Evolutionary conservation across 148 eudicot genomes (phyloP), one percentile per base, ranked within the genome.

Genomic region (Spergularia bocconei): DNA sequence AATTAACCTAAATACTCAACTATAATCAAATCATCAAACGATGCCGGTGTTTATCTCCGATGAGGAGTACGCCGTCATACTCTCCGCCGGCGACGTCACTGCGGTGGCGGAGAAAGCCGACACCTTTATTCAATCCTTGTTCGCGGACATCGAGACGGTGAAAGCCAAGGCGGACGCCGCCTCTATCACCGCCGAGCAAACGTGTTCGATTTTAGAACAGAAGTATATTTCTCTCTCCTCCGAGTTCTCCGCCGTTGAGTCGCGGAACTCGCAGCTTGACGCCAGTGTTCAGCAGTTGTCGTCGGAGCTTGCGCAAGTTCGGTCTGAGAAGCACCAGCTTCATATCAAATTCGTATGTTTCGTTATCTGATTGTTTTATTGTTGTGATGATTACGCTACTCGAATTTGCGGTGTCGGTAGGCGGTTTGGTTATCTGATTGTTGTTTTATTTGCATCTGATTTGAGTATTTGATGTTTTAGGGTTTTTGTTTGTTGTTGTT

Each of bases 131-230:
- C 67, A 84, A 23, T 81, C 69, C 25, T 83, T 92, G 11, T 67
- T 67, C 75, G 76, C 80, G 16, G 88, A 91, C 58, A 80, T 92
- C 54, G 97, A 95, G 50, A 88, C 97, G 53, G 90, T 83, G 29
- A 88, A 78, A 71, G 99, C 98, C 10, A 87, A 91, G 81, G 89
- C 92, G 2, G 98, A 96, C 56, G 97, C 98, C 16, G 83, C 91
- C 7, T 52, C 94, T 15, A 89, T 96, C 56, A 96, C 94, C 25
- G 93, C 90, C n/a, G 99, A 96, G 78, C 99, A 96, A 69, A 91
- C 92, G 0, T 92, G 99, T 76, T 87, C 99, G 2, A 73, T 88
- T 56, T 89, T 90, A 71, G 99, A 92, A 75, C 94, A 95, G 78
- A 90, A 89, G 75, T 88, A 81, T 70, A 79, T 95, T 10, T 89